phyloP scores from a whole-genome alignment of 2,329 filamentous ascomycete species.

The Venturia nashicola region DNA sequence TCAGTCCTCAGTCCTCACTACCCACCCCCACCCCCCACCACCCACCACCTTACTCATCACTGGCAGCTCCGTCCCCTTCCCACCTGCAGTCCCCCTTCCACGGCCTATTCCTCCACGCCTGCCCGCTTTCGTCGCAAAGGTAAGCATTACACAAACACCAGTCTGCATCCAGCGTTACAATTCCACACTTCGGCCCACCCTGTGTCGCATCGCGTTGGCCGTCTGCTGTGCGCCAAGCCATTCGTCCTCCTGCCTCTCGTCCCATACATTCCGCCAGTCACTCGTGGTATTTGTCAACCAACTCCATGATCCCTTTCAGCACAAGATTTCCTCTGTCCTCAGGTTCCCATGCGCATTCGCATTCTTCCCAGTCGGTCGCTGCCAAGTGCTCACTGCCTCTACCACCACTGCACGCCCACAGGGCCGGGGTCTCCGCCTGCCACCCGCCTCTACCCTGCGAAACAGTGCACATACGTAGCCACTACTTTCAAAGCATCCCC shows the following conservation, averaged over 20 bases:
- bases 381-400: background rate
- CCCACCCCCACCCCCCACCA: too few relatives aligned
- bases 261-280: background rate
- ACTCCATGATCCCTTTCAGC: background rate
- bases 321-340: background rate
- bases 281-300: background rate
- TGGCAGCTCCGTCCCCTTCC: too few relatives aligned
- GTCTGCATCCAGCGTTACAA: conserved; percentile 1
- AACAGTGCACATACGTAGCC: conserved; percentile 3
- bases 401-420: background rate
- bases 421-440: background rate
- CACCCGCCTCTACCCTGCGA: background rate
- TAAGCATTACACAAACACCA: conserved; percentile 2
- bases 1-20: too few relatives aligned
- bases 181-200: background rate
- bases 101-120: background rate
- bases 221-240: background rate
- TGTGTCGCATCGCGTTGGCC: background rate
- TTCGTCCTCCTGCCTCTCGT: background rate
- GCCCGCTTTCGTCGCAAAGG: background rate
- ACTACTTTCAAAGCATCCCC: conserved; percentile 3
- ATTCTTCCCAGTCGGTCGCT: background rate
- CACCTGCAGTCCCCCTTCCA: too few relatives aligned
- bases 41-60: too few relatives aligned
- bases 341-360: background rate